Evolutionary conservation across 139 green algal genomes (phyloP).

Genomic region (Gonium pectorale): DNA sequence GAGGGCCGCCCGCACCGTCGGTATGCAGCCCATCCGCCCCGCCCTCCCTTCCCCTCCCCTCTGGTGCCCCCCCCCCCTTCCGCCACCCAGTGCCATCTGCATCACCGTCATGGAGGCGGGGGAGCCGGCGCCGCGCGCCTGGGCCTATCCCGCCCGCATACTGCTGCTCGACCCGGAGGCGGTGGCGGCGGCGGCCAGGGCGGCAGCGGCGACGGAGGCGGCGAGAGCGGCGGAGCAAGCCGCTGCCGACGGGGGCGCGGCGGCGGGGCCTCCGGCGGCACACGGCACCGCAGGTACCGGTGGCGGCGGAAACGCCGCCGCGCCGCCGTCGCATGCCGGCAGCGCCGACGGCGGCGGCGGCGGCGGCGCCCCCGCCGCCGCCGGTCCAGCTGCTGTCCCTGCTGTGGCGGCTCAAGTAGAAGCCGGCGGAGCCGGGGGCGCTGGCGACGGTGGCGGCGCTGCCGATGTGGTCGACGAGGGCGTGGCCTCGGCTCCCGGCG

Average conservation of each 20-base stretch:
- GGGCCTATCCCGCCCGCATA: constrained; percentile 22
- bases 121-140: background rate
- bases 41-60: background rate
- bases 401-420: no score
- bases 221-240: constrained; percentile 5
- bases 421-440: background rate
- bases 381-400: background rate
- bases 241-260: no score
- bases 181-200: background rate
- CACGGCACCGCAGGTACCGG: background rate
- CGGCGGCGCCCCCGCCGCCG: background rate
- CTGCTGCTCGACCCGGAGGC: constrained; percentile 31
- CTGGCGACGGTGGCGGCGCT: background rate
- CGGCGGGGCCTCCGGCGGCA: background rate
- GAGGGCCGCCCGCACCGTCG: no score
- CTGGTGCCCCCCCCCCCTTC: background rate
- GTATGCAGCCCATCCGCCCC: no score
- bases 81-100: background rate
- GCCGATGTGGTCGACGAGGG: background rate
- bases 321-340: background rate
- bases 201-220: background rate
- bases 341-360: background rate
- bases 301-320: background rate
- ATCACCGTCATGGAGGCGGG: constrained; percentile 36
- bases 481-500: background rate